These are phyloP conservation scores for Taphrina pruni DNA, from an alignment of 1,139 yeast genomes.

Conservation along the genomic window DNA sequence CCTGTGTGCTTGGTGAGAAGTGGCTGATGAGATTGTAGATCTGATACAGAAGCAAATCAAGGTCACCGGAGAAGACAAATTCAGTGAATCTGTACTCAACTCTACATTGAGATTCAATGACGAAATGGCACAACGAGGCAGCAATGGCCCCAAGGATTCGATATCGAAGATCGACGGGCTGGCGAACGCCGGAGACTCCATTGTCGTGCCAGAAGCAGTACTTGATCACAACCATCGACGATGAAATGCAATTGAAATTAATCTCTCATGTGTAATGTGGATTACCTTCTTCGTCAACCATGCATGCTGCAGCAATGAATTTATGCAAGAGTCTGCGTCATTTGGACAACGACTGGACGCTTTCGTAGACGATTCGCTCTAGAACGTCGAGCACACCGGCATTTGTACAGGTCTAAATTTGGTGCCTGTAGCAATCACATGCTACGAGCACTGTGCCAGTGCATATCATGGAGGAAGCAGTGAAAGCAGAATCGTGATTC, in stretches of 20 bases:
- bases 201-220: constrained; percentile 3
- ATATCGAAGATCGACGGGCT: constrained; percentile 5
- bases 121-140: neutral
- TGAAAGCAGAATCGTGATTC: too few relatives aligned
- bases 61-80: constrained; percentile 27
- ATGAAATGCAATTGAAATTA: neutral
- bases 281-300: too few relatives aligned
- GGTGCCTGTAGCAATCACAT: too few relatives aligned
- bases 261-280: neutral
- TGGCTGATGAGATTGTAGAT: constrained; percentile 20
- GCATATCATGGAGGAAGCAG: too few relatives aligned
- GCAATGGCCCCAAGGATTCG: neutral
- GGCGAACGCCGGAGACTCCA: neutral
- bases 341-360: neutral
- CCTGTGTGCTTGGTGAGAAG: neutral
- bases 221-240: constrained; percentile 5
- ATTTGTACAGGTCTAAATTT: too few relatives aligned
- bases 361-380: too few relatives aligned
- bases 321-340: neutral
- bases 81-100: constrained; percentile 25
- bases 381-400: too few relatives aligned
- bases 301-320: neutral
- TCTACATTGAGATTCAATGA: constrained; percentile 4
- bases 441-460: too few relatives aligned
- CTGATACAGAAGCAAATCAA: constrained; percentile 35